Base-by-base conservation (phyloP, 176 grass and related monocot genomes). In the Cymbopogon citratus region DNA sequence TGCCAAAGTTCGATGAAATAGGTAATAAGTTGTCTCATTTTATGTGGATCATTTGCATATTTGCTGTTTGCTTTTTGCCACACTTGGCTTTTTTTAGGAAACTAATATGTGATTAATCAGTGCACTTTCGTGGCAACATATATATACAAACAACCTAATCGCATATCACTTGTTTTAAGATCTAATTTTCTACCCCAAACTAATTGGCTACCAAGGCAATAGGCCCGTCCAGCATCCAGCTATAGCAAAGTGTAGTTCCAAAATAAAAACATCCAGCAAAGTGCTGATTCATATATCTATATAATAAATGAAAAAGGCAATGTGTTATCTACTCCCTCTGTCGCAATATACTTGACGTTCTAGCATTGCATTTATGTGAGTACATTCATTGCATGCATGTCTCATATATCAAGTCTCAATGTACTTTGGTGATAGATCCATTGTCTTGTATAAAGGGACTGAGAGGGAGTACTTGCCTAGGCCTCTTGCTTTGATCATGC, bases 1-100 rank as follows among this genome's bases (percentile, higher is more conserved):
- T 39, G n/a, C n/a, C 60, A 52, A 66, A 75, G 62, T 16, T 63
- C 38, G 10, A 34, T 51, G 19, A 51, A 77, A 70, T 25, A 19
- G 9, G 15, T 3, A 36, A 9, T 46, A 41, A 23, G 12, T 38
- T 51, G 57, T 84, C 46, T 81, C 61, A 86, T 86, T 80, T 74
- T 80, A 86, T 86, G 84, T 86, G 35, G 77, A 45, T 31, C 56
- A 7, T 2, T 54, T 16, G 27, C 3, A 11, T 27, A 73, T 71
- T 65, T 3, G 12, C 3, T 28, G 25, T 23, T 71, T 61, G 2
- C 12, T 2, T 18, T 24, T 60, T 69, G 3, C 14, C 62, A 33
- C 11, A 33, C 19, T 51, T 34, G 7, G 27, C 3, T 49, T 46
- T 25, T 10, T 46, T 60, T 10, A 51, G 2, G 7, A 44, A 66